phyloP scores from a whole-genome alignment of 768 basidiomycete species.

The Galerina marginata region DNA sequence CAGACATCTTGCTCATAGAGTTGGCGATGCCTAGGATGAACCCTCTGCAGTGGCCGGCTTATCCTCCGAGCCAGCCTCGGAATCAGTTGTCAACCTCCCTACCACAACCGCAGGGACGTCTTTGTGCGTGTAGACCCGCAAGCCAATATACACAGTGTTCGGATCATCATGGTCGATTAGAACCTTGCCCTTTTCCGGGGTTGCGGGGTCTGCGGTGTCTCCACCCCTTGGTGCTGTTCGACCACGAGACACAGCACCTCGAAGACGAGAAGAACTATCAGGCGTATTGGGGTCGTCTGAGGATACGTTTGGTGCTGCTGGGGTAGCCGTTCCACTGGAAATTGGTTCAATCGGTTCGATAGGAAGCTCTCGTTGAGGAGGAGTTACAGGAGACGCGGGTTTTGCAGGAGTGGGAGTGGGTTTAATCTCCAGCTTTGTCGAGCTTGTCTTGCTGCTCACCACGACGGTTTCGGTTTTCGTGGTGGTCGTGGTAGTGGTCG shows the following conservation, averaged over 20 bases:
- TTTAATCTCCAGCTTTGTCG: neutral
- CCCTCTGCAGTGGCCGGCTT: neutral
- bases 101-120: conserved; percentile 42
- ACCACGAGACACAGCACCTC: neutral
- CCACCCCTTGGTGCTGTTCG: neutral
- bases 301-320: conserved; percentile 14
- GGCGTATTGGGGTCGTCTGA: conserved; percentile 13
- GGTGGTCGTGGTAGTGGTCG: conserved; percentile 28
- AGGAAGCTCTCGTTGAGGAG: neutral
- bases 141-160: conserved; percentile 45
- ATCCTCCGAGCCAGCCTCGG: conserved; percentile 8
- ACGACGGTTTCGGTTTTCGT: conserved; percentile 35
- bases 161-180: conserved; percentile 34
- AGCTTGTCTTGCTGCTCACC: conserved; percentile 17
- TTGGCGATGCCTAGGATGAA: neutral
- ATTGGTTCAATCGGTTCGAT: neutral
- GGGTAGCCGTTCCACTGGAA: conserved; percentile 15
- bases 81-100: conserved; percentile 42
- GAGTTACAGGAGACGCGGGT: neutral
- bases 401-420: neutral
- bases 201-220: neutral
- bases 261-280: conserved; percentile 7
- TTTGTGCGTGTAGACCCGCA: conserved; percentile 50
- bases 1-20: neutral
- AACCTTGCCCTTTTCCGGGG: conserved; percentile 27